Conservation (phyloP, 2,329 filamentous ascomycete species). For the Pseudogymnoascus destructans region DNA sequence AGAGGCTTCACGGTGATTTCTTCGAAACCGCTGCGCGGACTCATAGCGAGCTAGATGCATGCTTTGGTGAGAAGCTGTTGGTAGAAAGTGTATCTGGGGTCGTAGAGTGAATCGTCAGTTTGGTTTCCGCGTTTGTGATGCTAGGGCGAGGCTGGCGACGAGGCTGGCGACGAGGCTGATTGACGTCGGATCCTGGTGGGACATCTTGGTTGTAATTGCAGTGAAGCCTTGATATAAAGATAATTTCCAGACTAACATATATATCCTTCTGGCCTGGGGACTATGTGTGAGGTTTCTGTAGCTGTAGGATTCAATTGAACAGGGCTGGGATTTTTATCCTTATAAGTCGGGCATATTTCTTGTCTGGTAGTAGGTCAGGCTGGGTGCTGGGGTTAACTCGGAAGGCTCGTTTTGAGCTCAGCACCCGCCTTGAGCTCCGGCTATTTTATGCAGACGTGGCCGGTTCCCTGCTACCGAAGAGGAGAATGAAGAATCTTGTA, state of each 20-base stretch:
- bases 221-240: not conserved
- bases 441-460: no score
- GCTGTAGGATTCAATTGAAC: not conserved
- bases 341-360: not conserved
- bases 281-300: not conserved
- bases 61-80: not conserved
- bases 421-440: no score
- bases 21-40: conserved; percentile 11
- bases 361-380: no score
- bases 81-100: not conserved
- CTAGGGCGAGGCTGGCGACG: conserved; percentile 7
- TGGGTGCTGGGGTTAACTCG: no score
- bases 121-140: not conserved
- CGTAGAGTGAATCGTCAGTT: not conserved
- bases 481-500: no score
- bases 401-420: no score
- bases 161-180: conserved; percentile 9
- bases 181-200: not conserved
- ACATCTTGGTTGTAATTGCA: not conserved
- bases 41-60: not conserved
- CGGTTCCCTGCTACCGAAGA: no score
- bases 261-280: not conserved
- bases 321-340: not conserved
- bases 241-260: not conserved
- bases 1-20: conserved; percentile 15